phyloP scores from a whole-genome alignment of 257 asterid genomes.

The Rehmannia glutinosa region DNA sequence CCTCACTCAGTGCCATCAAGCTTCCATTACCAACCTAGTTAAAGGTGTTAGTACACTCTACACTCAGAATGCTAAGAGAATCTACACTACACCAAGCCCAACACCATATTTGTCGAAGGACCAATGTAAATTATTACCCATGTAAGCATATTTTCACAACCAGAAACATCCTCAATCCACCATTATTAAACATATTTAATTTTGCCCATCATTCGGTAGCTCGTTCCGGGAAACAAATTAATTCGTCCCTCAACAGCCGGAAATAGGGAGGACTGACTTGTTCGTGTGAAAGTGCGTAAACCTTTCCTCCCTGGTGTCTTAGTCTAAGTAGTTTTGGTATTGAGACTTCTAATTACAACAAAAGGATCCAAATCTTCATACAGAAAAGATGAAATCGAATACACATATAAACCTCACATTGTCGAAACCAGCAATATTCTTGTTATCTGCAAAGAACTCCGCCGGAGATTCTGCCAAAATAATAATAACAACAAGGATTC shows the following conservation, averaged over 20 bases:
- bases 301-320: neutral
- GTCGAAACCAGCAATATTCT: constrained; percentile 95
- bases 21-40: neutral
- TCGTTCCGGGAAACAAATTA: neutral
- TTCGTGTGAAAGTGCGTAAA: neutral
- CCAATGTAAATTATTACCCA: too few relatives aligned
- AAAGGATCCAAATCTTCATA: neutral
- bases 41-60: neutral
- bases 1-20: neutral
- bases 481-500: neutral
- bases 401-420: constrained; percentile 47
- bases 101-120: too few relatives aligned
- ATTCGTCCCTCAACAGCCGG: neutral
- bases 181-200: too few relatives aligned
- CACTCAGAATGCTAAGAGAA: too few relatives aligned
- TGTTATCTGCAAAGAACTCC: constrained; percentile 92
- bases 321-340: neutral
- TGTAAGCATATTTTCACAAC: too few relatives aligned
- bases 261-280: neutral
- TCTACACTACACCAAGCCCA: too few relatives aligned
- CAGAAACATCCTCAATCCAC: too few relatives aligned
- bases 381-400: neutral
- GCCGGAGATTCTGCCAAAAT: constrained; percentile 81
- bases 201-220: too few relatives aligned
- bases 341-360: neutral